Conservation (phyloP, 2,329 filamentous ascomycete genomes). For the Clonostachys byssicola region DNA sequence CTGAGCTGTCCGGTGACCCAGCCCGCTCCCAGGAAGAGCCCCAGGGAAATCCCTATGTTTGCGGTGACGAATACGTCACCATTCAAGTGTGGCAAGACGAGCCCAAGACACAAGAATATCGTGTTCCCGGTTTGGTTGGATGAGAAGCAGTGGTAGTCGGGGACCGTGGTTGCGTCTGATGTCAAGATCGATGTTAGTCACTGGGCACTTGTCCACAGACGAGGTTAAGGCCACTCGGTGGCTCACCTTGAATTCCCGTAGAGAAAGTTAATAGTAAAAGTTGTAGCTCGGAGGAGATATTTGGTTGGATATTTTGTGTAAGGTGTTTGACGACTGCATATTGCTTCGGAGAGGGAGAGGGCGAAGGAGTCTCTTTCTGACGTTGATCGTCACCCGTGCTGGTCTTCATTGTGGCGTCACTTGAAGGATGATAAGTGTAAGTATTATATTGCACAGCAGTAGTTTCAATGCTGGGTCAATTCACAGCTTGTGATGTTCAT, state of each 20-base stretch:
- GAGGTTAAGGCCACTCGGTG: not conserved
- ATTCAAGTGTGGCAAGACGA: conserved; percentile 41
- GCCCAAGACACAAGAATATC: conserved; percentile 49
- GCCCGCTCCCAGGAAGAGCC: conserved; percentile 50
- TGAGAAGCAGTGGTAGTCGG: conserved; percentile 58
- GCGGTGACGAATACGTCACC: conserved; percentile 43
- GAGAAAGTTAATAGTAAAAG: conserved; percentile 42
- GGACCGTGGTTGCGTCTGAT: conserved; percentile 53
- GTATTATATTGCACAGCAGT: not conserved
- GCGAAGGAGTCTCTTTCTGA: too few relatives aligned
- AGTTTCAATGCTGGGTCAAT: too few relatives aligned
- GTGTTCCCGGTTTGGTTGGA: conserved; percentile 66
- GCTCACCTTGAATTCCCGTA: conserved; percentile 43
- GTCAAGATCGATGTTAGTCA: not conserved
- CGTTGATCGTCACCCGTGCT: too few relatives aligned
- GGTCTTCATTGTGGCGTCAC: not conserved
- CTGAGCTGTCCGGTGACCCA: conserved; percentile 53
- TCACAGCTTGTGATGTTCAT: too few relatives aligned
- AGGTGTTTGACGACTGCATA: conserved; percentile 8
- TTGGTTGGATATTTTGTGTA: conserved; percentile 25
- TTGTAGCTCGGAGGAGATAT: conserved; percentile 36
- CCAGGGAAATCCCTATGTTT: conserved; percentile 51
- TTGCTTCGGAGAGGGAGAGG: too few relatives aligned
- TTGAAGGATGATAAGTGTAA: not conserved
- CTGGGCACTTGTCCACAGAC: not conserved